Base-by-base conservation (phyloP, 148 eudicot genomes). In the Suaeda aralocaspica region DNA sequence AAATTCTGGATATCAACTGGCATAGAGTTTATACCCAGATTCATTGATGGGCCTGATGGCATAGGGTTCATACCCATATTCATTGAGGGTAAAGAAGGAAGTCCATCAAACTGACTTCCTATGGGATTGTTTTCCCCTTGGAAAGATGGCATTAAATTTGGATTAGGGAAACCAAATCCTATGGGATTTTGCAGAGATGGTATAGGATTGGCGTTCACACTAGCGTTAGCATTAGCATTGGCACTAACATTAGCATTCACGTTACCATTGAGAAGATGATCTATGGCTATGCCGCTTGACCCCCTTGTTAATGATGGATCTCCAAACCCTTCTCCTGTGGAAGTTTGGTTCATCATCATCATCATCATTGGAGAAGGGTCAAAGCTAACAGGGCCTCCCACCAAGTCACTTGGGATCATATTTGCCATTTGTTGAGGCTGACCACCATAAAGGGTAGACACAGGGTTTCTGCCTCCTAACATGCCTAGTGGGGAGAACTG, bases 261-360 rank as follows among this genome's bases (percentile, higher is more conserved):
- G 21, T 36, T 39, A 9, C 28, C 44, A 34, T 61, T 36, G 9
- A 61, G 42, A 5, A 18, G 46, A 15, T 31, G 28, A 15, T 58
- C 29, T 4, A 59, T 11, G 16, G 41, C 52, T 26, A 39, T 50
- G 56, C 41, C 67, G 50, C 31, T 63, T 7, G 36, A 8, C 56
- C 45, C 55, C 26, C 66, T 45, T 14, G 64, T 28, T 18, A 57
- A n/a, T 56, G 72, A 51, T 29, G 63, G 42, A 30, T 68, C 57
- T 46, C n/a, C 68, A 30, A 61, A 28, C 5, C 39, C n/a, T n/a
- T n/a, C 41, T 26, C 70, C 66, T 12, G 18, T 24, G n/a, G 73
- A 57, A 49, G 49, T 15, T 14, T 41, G 36, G 6, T 7, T 28
- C 68, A 41, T 42, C 28, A 45, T 53, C 53, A n/a, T n/a, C n/a